Evolutionary conservation across 306 rosid genomes (phyloP), one percentile per base, ranked within the genome.

Genomic region (Albizia julibrissin): DNA sequence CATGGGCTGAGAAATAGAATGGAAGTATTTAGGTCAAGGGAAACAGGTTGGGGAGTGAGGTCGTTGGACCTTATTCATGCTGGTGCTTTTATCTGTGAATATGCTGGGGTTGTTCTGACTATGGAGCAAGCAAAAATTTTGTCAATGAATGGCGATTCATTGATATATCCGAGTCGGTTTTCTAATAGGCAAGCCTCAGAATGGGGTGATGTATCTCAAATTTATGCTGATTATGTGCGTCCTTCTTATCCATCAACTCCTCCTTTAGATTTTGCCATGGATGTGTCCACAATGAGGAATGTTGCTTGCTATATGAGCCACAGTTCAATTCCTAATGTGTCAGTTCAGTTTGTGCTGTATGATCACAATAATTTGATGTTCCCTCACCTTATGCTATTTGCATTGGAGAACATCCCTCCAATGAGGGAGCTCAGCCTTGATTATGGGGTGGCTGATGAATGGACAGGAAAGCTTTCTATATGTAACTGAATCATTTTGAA

Each of bases 31-130:
- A 87, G 99, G 80, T 95, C 99, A 4, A 84, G 81, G 85, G 92
- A 93, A 87, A 91, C 98, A 37, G 95, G 97, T 24, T 95, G 99
- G 99, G 99, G 98, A 62, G 99, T 95, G 84, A 91, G 98, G 87
- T 91, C 99, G n/a, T 84, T 95, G 88, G 96, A 95, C 80, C 87
- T 93, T 84, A 95, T 95, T 79, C 97, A 90, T 72, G 98, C 99
- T 2, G 98, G 98, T 37, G 75, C 95, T 40, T 95, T 95, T 84
- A 93, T 95, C 75, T 95, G 98, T 21, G 99, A 95, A 87, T 95
- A 92, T 82, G 69, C 97, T 0, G 99, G 98, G 78, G 97, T 95
- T 87, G 86, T 95, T 76, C 87, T 95, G 58, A 93, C 97, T 0
- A 91, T 84, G 86, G 96, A 95, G 82, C 95, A 89, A 84, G 97